A percentile compares a stretch with the other conserved stretches of the same genome.
Evolutionary conservation across 257 asterid species (phyloP).

Genomic region (Avicennia marina): DNA sequence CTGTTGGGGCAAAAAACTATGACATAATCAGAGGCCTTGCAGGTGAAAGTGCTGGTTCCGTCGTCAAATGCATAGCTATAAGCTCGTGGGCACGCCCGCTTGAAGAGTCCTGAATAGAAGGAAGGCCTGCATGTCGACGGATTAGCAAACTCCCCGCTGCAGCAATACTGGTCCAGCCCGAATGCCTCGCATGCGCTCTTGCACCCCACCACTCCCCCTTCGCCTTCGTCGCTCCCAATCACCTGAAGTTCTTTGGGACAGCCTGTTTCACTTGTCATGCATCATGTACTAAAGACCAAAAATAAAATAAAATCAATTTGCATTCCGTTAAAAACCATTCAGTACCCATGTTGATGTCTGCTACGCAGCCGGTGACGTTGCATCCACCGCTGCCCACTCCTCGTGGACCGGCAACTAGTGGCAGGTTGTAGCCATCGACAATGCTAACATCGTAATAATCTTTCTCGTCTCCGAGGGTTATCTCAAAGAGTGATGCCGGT

Average conservation of each 20-base stretch:
- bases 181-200: constrained; percentile 59
- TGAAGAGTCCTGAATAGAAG: constrained; percentile 43
- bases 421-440: constrained; percentile 56
- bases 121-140: constrained; percentile 56
- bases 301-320: too few relatives aligned
- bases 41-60: constrained; percentile 59
- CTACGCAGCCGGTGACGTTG: constrained; percentile 47
- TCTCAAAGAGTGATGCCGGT: constrained; percentile 51
- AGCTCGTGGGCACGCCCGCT: constrained; percentile 63
- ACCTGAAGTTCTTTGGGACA: constrained; percentile 61
- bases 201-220: constrained; percentile 46
- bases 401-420: constrained; percentile 36
- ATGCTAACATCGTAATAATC: constrained; percentile 59
- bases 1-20: constrained; percentile 38
- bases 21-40: constrained; percentile 40
- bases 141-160: constrained; percentile 55
- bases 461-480: constrained; percentile 41
- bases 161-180: constrained; percentile 47
- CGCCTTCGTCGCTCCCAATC: constrained; percentile 23
- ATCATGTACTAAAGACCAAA: too few relatives aligned
- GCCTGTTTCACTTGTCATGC: constrained; percentile 26
- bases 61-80: constrained; percentile 56
- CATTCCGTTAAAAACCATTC: too few relatives aligned
- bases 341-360: constrained; percentile 49
- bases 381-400: constrained; percentile 34